Conservation (phyloP, 768 basidiomycete genomes). For the Kwoniella newhampshirensis region DNA sequence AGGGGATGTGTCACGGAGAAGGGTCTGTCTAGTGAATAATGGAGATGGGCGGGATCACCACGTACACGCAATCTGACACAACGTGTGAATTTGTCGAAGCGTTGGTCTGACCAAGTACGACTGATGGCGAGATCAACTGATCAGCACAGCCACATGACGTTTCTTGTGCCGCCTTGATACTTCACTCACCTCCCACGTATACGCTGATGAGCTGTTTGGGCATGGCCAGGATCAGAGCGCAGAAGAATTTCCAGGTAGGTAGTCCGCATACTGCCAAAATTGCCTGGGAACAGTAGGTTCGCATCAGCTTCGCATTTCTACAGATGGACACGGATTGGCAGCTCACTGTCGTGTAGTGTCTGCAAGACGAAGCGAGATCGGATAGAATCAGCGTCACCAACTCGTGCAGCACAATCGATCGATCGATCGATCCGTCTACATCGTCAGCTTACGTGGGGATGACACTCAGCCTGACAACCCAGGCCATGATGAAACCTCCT, state of each 20-base stretch:
- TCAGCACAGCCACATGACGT: too few relatives aligned
- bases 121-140: too few relatives aligned
- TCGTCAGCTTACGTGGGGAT: conserved; percentile 36
- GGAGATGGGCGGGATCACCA: background rate
- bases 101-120: conserved; percentile 48
- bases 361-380: too few relatives aligned
- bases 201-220: conserved; percentile 65
- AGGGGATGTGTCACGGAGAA: too few relatives aligned
- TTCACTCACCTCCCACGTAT: conserved; percentile 15
- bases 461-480: conserved; percentile 38
- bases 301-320: too few relatives aligned
- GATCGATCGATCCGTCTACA: too few relatives aligned
- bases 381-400: too few relatives aligned
- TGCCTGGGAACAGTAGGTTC: conserved; percentile 60
- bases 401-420: too few relatives aligned
- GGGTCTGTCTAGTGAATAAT: too few relatives aligned
- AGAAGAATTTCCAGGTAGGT: conserved; percentile 69
- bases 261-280: conserved; percentile 88
- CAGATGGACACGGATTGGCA: too few relatives aligned
- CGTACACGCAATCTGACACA: conserved; percentile 65
- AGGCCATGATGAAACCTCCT: conserved; percentile 70
- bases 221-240: conserved; percentile 77
- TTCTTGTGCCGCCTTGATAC: too few relatives aligned
- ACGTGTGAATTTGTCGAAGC: conserved; percentile 60
- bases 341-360: conserved; percentile 26